phyloP scores from a whole-genome alignment of 805 yeast genomes.

The Kazachstania africana region DNA sequence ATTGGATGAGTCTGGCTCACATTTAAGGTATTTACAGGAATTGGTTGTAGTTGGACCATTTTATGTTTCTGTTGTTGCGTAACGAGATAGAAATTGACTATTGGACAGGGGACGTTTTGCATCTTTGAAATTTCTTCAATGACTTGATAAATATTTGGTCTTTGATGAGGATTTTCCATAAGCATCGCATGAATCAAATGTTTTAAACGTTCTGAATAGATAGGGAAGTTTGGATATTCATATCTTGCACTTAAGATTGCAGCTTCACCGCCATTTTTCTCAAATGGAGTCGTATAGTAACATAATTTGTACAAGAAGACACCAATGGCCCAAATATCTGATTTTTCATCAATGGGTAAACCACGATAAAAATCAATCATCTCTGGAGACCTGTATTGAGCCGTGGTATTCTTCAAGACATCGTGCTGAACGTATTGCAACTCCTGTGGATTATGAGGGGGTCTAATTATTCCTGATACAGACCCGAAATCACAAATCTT shows the following conservation, averaged over 20 bases:
- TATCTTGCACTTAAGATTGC: slow-evolving; percentile 49
- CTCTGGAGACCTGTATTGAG: slow-evolving; percentile 78
- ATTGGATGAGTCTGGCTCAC: no score
- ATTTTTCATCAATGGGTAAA: slow-evolving; percentile 66
- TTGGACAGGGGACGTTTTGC: slow-evolving; percentile 38
- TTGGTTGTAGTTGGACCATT: not conserved
- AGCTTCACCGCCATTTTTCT: slow-evolving; percentile 46
- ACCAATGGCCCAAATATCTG: slow-evolving; percentile 82
- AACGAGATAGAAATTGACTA: slow-evolving; percentile 28
- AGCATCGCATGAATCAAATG: slow-evolving; percentile 51
- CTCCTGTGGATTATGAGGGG: slow-evolving; percentile 53
- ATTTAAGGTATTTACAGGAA: no score
- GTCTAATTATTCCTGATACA: slow-evolving; percentile 51
- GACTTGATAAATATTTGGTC: slow-evolving; percentile 67
- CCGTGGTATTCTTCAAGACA: slow-evolving; percentile 68
- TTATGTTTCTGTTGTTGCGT: not conserved
- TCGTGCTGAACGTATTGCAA: slow-evolving; percentile 50
- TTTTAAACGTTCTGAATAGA: slow-evolving; percentile 49
- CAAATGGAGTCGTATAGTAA: slow-evolving; percentile 77
- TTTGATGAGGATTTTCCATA: slow-evolving; percentile 51
- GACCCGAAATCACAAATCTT: slow-evolving; percentile 80
- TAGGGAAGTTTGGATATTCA: slow-evolving; percentile 43
- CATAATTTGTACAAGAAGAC: slow-evolving; percentile 66
- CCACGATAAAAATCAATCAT: slow-evolving; percentile 65
- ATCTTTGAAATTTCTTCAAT: slow-evolving; percentile 56